Conservation (phyloP, 805 yeast species). For the Blastobotrys parvus region DNA sequence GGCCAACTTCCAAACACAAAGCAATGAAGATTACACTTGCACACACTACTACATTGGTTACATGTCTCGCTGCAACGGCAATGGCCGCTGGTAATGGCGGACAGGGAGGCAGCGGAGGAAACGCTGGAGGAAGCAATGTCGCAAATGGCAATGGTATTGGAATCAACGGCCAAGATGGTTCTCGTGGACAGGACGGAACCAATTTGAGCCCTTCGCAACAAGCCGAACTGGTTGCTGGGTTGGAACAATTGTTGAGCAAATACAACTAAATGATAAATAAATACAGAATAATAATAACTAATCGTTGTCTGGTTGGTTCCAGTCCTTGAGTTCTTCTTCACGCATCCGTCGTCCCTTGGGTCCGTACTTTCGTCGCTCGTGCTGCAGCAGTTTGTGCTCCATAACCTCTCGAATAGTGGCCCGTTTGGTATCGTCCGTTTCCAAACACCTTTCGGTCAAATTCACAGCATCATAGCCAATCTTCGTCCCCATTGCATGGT, state of each 20-base stretch:
- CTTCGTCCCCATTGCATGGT: slow-evolving; percentile 29
- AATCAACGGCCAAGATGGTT: neutral
- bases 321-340: neutral
- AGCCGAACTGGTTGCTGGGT: neutral
- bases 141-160: neutral
- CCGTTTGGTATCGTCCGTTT: slow-evolving; percentile 11
- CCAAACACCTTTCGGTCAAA: slow-evolving; percentile 14
- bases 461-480: slow-evolving; percentile 11
- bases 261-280: too few species aligned
- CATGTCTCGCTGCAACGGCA: neutral
- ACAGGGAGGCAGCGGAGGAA: neutral
- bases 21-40: neutral
- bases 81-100: neutral
- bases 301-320: neutral
- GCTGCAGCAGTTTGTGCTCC: slow-evolving; percentile 1
- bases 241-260: neutral
- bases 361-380: neutral
- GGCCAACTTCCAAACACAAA: too few species aligned
- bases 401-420: slow-evolving; percentile 10
- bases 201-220: neutral
- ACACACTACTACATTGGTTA: neutral
- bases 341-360: neutral
- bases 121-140: neutral
- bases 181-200: neutral
- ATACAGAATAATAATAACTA: neutral